A percentile compares a stretch with the other conserved stretches of the same genome.
phyloP scores from a whole-genome alignment of 2,329 filamentous ascomycete species.

The Bipolaris zeicola region DNA sequence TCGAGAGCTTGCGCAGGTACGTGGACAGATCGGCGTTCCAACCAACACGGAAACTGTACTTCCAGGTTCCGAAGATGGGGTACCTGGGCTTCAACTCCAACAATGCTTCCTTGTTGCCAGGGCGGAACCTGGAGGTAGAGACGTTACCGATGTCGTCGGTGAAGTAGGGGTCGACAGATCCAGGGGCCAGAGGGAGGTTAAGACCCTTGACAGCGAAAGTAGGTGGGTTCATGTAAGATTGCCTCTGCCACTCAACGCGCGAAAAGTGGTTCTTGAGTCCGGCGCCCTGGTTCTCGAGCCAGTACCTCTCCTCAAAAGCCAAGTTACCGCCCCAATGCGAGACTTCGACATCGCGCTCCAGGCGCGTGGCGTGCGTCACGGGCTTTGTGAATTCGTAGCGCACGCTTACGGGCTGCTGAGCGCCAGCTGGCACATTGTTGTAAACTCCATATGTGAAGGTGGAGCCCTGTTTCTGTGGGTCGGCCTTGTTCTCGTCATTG shows the following conservation, averaged over 20 bases:
- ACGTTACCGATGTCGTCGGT: slow-evolving; percentile 97
- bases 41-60: slow-evolving; percentile 94
- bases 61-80: slow-evolving; percentile 97
- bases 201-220: slow-evolving; percentile 81
- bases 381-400: slow-evolving; percentile 97
- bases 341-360: slow-evolving; percentile 92
- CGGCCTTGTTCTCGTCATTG: slow-evolving; percentile 65
- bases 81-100: slow-evolving; percentile 93
- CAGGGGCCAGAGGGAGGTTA: slow-evolving; percentile 76
- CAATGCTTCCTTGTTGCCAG: slow-evolving; percentile 74
- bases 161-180: slow-evolving; percentile 89
- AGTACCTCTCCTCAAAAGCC: slow-evolving; percentile 92
- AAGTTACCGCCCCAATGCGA: slow-evolving; percentile 98
- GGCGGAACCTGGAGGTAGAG: slow-evolving; percentile 87
- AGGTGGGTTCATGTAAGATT: slow-evolving; percentile 73
- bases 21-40: slow-evolving; percentile 87
- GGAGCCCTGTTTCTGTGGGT: slow-evolving; percentile 81
- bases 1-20: slow-evolving; percentile 70
- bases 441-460: slow-evolving; percentile 93
- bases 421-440: slow-evolving; percentile 78
- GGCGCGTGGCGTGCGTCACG: slow-evolving; percentile 73
- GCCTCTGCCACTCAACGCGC: slow-evolving; percentile 56
- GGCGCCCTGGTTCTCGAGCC: slow-evolving; percentile 83
- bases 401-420: slow-evolving; percentile 72
- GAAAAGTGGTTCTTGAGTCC: slow-evolving; percentile 62